Conservation (phyloP, 495 filamentous ascomycete genomes). For the Lasiosphaeriaceae sp. region DNA sequence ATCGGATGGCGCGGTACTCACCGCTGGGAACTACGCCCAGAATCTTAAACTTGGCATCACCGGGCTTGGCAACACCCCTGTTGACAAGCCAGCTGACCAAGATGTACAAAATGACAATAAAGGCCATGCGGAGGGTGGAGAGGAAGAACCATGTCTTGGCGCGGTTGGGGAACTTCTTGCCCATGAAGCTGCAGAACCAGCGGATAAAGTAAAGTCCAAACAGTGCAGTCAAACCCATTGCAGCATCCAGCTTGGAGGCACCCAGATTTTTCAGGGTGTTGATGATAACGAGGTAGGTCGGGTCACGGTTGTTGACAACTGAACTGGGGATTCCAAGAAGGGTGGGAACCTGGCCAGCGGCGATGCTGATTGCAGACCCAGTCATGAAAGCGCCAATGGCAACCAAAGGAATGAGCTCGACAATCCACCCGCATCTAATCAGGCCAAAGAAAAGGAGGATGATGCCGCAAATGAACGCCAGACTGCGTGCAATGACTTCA, state of each 20-base stretch:
- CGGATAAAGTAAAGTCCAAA: conserved; percentile 48
- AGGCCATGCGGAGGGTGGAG: conserved; percentile 41
- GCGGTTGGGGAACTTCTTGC: conserved; percentile 33
- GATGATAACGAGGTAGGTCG: conserved; percentile 50
- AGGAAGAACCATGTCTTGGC: conserved; percentile 43
- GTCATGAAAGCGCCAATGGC: conserved; percentile 55
- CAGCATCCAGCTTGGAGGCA: conserved; percentile 45
- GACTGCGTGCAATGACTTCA: conserved; percentile 39
- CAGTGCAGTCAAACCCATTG: conserved; percentile 49
- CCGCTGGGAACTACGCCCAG: conserved; percentile 42
- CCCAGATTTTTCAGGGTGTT: conserved; percentile 47
- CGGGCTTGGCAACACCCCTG: conserved; percentile 22
- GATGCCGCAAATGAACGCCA: conserved; percentile 44
- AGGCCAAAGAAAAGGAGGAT: conserved; percentile 49
- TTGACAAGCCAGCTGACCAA: conserved; percentile 37
- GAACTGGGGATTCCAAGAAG: conserved; percentile 47
- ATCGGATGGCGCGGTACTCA: conserved; percentile 17
- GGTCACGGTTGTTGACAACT: conserved; percentile 44
- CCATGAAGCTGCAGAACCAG: conserved; percentile 39
- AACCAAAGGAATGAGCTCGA: conserved; percentile 51
- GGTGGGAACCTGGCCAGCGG: conserved; percentile 45
- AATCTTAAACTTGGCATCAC: conserved; percentile 36
- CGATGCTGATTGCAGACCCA: conserved; percentile 50
- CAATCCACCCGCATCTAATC: conserved; percentile 44
- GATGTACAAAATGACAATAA: conserved; percentile 43